A percentile compares a stretch with the other conserved stretches of the same genome.
Evolutionary conservation across 352 stramenopile species (phyloP).

Genomic region (Blastocystis sp.): DNA sequence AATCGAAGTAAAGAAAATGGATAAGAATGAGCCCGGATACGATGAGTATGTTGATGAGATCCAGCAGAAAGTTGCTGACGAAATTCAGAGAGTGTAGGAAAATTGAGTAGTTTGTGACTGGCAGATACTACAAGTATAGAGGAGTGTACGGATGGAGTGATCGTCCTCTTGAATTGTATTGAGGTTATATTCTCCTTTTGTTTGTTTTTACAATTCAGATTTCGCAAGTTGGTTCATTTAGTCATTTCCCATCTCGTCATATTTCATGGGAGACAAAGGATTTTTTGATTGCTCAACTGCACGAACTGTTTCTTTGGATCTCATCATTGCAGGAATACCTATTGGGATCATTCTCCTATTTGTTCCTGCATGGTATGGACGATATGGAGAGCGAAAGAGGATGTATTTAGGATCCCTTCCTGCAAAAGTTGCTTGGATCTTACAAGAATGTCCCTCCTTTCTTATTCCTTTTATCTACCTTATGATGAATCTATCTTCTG

Average conservation of each 20-base stretch:
- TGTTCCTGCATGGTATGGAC: slow-evolving; percentile 66
- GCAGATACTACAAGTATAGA: slow-evolving; percentile 62
- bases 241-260: neutral
- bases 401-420: slow-evolving; percentile 23
- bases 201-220: neutral
- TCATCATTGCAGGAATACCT: slow-evolving; percentile 25
- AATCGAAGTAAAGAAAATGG: slow-evolving; percentile 30
- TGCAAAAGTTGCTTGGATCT: slow-evolving; percentile 63
- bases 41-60: slow-evolving; percentile 55
- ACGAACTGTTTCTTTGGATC: neutral
- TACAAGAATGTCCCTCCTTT: slow-evolving; percentile 69
- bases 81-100: slow-evolving; percentile 47
- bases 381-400: neutral
- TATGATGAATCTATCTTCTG: neutral
- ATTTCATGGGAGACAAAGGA: neutral
- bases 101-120: neutral
- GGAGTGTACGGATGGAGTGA: slow-evolving; percentile 48
- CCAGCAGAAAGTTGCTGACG: slow-evolving; percentile 56
- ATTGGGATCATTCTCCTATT: slow-evolving; percentile 49
- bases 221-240: too few relatives aligned
- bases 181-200: neutral
- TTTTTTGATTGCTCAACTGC: slow-evolving; percentile 31
- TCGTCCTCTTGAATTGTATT: slow-evolving; percentile 54
- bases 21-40: neutral
- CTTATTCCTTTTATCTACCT: slow-evolving; percentile 63